Evolutionary conservation across 306 rosid species (phyloP), one percentile per base, ranked within the genome.

Genomic region (Styphnolobium japonicum): DNA sequence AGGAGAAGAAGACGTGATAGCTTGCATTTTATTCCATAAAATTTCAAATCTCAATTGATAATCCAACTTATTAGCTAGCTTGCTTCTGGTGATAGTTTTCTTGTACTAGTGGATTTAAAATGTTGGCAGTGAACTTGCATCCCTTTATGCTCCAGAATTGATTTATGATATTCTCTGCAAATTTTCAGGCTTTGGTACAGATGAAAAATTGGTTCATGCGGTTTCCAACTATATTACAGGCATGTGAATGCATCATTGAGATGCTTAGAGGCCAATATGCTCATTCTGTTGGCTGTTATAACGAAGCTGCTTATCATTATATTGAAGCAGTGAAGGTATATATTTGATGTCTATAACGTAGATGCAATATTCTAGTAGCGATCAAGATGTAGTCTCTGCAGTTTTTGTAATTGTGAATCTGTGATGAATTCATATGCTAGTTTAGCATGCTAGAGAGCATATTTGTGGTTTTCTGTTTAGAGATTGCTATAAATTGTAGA

Each of bases 191-290:
- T 73, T 84, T 95, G 89, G 82, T 85, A 53, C 94, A 95, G 88
- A 92, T 95, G 98, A 95, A 85, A 84, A 88, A 84, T 81, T 92
- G 92, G 97, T 95, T 86, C 83, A 51, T 83, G 82, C 94, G 96
- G 86, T 95, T 95, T 83, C 98, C 98, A 58, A 92, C 98, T 42
- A 95, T 95, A 68, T 85, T 95, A 87, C 97, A 91, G 81, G 86
- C 98, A 73, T 91, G 97, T 86, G 98, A 92, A 85, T 86, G 98
- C 85, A 82, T 87, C 79, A 90, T 95, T 58, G 98, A 95, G 90
- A 91, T 90, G 97, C 97, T 95, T 43, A 87, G 98, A 80, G 98
- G 98, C 81, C 98, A 91, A 74, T 95, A 95, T 85, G 88, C 98
- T 79, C 98, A 95, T 85, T 85, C 90, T 7, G 97, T 91, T 79